Base-by-base conservation (phyloP, 2,329 filamentous ascomycete genomes). In the Sordariomycetes sp. region DNA sequence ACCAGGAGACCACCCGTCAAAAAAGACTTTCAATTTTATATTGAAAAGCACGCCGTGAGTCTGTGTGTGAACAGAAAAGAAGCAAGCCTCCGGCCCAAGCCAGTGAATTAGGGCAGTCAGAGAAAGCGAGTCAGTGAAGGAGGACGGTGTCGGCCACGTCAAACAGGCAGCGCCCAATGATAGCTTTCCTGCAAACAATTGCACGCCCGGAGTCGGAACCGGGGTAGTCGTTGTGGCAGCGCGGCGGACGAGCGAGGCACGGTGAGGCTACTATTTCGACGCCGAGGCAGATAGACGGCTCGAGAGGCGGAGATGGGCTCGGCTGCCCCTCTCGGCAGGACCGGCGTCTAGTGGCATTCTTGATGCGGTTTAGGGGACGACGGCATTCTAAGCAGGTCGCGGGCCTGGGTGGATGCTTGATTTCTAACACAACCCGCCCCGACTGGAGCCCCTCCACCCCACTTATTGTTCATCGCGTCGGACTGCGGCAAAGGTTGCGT, bases 51-150 rank as follows among this genome's bases (percentile, higher is more conserved):
- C 5, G 46, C 22, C 14, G 46, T 24, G 46, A 50, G 4, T 50
- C 11, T 24, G 46, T 22, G 37, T 40, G 54, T 28, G 40, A 46
- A 46, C 6, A 12, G 37, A 24, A 28, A 43, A 68, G 70, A 63
- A 74, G 69, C 20, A 32, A 37, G 43, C 43, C 12, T 40, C 34
- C 10, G n/a, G 20, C 55, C 37, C 51, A 52, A 32, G 28, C 28
- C 28, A 32, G 34, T 52, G n/a, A 52, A 35, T 52, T 57, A 53
- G 55, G 55, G 55, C 55, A 53, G 34, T 16, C 55, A 24, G 43
- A 50, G 40, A 18, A 52, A 43, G 16, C 24, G 32, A 20, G 20
- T 20, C 20, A 32, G n/a, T 50, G 43, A 24, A 35, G 3, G 18
- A 46, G 35, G 14, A 57, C 46, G 46, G 24, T 52, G 37, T 52